Conservation (phyloP, 1,284 basidiomycete genomes). For the Thecaphora frezii region DNA sequence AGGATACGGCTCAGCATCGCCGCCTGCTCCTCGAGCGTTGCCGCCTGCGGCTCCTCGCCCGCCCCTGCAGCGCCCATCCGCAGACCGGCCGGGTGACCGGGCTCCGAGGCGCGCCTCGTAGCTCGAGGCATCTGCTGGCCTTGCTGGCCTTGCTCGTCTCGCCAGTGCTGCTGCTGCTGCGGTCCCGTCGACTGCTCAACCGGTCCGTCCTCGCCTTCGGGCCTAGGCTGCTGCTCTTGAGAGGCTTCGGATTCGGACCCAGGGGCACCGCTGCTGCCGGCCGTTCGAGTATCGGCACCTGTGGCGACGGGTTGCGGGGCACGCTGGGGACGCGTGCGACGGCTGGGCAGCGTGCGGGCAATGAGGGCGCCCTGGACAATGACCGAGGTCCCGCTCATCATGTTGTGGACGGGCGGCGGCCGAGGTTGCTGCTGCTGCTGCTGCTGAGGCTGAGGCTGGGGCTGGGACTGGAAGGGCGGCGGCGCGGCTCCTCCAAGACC, state of each 20-base stretch:
- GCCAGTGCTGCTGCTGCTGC: too few species aligned
- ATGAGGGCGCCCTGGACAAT: slow-evolving; percentile 56
- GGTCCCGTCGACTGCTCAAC: too few species aligned
- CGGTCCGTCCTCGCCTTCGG: too few species aligned
- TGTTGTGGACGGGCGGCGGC: slow-evolving; percentile 17
- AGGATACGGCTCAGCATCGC: slow-evolving; percentile 54
- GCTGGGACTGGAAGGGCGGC: background rate
- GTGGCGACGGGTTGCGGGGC: background rate
- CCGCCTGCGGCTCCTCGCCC: slow-evolving; percentile 31
- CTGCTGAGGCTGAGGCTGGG: slow-evolving; percentile 3
- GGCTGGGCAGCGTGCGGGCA: slow-evolving; percentile 28
- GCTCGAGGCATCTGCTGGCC: too few species aligned
- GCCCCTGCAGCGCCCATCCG: background rate
- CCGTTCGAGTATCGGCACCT: too few species aligned
- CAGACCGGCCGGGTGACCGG: background rate
- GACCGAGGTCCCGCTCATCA: slow-evolving; percentile 50
- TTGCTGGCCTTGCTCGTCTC: too few species aligned
- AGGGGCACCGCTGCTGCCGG: too few species aligned
- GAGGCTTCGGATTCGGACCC: too few species aligned
- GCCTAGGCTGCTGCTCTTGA: too few species aligned
- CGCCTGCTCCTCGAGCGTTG: slow-evolving; percentile 54
- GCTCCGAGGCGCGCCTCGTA: background rate
- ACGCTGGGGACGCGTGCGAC: background rate
- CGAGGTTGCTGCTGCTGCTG: slow-evolving; percentile 4
- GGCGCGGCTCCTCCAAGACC: too few species aligned